Percentiles rank a stretch among this genome's conserved stretches.
Evolutionary conservation across 129 eudicot genomes (phyloP).

Genomic region (Tagetes patula): DNA sequence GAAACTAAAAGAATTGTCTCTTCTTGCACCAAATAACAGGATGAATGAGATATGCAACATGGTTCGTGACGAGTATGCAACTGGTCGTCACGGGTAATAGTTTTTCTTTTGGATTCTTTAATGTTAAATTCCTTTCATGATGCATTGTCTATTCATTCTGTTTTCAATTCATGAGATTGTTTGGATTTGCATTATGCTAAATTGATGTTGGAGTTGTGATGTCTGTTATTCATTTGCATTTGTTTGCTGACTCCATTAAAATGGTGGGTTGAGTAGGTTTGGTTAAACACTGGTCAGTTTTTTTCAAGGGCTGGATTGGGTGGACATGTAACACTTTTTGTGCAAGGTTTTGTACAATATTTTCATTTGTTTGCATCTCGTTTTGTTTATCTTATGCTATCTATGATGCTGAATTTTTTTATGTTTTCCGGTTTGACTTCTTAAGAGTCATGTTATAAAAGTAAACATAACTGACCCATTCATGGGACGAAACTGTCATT

Average conservation of each 20-base stretch:
- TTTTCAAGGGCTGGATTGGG: not conserved
- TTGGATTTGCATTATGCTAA: not conserved
- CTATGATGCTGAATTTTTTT: not conserved
- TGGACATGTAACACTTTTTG: not conserved
- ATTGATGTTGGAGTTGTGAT: not conserved
- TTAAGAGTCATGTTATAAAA: too few species aligned
- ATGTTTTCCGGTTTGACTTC: not conserved
- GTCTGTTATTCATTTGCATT: not conserved
- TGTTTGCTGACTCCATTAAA: not conserved
- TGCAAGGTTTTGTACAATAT: too few species aligned
- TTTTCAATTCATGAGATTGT: not conserved
- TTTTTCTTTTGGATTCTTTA: not conserved
- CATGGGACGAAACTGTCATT: not conserved
- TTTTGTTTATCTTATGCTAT: not conserved
- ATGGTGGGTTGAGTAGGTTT: not conserved
- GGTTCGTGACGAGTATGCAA: constrained; percentile 56
- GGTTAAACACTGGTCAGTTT: not conserved
- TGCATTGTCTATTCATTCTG: not conserved
- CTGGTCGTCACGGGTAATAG: constrained; percentile 57
- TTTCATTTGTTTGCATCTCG: too few species aligned
- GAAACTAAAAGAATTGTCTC: constrained; percentile 40
- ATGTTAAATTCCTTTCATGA: not conserved
- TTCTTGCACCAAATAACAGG: constrained; percentile 45
- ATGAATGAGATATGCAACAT: constrained; percentile 44
- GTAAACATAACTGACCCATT: not conserved